These are phyloP conservation scores for Cymodocea nodosa DNA, from an alignment of 116 monocot genomes.

Conservation along the genomic window DNA sequence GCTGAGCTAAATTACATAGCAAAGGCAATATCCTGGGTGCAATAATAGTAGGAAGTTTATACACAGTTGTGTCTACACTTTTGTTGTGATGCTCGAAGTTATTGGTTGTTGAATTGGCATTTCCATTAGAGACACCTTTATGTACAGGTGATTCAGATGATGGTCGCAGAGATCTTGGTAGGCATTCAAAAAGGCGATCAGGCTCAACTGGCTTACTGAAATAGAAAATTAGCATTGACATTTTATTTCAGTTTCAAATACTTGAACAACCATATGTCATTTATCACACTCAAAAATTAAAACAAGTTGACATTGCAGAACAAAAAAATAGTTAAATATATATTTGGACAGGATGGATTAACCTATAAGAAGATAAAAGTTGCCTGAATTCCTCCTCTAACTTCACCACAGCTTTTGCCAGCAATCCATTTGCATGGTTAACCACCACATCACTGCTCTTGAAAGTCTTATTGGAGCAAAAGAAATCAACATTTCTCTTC, in stretches of 20 bases:
- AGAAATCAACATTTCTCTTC: constrained; percentile 54
- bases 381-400: constrained; percentile 87
- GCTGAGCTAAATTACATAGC: constrained; percentile 61
- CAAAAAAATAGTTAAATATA: neutral
- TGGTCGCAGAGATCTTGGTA: constrained; percentile 51
- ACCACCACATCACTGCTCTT: constrained; percentile 63
- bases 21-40: constrained; percentile 62
- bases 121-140: constrained; percentile 25
- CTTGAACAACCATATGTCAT: neutral
- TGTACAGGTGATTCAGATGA: constrained; percentile 35
- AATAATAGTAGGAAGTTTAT: constrained; percentile 77
- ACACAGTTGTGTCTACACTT: constrained; percentile 35
- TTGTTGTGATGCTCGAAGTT: constrained; percentile 22
- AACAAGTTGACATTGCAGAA: neutral
- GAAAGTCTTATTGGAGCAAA: constrained; percentile 63
- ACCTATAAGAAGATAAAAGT: constrained; percentile 62
- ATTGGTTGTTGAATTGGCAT: constrained; percentile 5
- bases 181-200: constrained; percentile 60
- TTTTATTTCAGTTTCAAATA: neutral
- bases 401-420: constrained; percentile 60
- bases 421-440: constrained; percentile 49
- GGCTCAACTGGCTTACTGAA: constrained; percentile 82
- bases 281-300: neutral
- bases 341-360: neutral
- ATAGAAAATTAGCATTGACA: neutral